Evolutionary conservation across 176 grass and related monocot species (phyloP).

Genomic region (Juncus effusus): DNA sequence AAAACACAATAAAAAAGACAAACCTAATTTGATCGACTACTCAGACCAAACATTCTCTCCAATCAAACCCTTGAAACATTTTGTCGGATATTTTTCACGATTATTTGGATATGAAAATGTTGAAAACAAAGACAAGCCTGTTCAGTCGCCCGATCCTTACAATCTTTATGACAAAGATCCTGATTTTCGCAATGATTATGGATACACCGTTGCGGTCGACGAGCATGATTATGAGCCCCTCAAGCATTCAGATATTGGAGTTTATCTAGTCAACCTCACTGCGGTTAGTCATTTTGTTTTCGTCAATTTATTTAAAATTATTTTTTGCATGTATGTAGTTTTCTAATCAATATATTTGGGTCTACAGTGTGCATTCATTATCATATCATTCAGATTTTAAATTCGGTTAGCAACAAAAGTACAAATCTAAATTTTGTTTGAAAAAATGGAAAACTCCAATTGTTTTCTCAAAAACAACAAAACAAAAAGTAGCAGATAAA

Average conservation of each 20-base stretch:
- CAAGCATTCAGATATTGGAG: conserved; percentile 52
- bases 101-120: conserved; percentile 34
- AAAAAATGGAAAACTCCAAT: no score
- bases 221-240: conserved; percentile 56
- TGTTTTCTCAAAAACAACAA: no score
- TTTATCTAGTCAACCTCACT: conserved; percentile 84
- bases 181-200: conserved; percentile 64
- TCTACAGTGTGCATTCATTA: background rate
- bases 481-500: no score
- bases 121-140: conserved; percentile 30
- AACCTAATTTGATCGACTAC: conserved; percentile 28
- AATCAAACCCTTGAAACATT: conserved; percentile 47
- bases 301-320: background rate
- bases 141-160: conserved; percentile 47
- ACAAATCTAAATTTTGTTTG: background rate
- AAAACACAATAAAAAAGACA: background rate
- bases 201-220: conserved; percentile 68
- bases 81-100: conserved; percentile 17
- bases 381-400: background rate
- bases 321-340: background rate
- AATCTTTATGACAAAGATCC: conserved; percentile 63
- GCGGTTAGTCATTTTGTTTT: conserved; percentile 30
- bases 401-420: background rate
- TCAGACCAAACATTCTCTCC: background rate
- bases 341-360: no score